Conservation (phyloP, 1,284 basidiomycete species). For the Pascua sp. region DNA sequence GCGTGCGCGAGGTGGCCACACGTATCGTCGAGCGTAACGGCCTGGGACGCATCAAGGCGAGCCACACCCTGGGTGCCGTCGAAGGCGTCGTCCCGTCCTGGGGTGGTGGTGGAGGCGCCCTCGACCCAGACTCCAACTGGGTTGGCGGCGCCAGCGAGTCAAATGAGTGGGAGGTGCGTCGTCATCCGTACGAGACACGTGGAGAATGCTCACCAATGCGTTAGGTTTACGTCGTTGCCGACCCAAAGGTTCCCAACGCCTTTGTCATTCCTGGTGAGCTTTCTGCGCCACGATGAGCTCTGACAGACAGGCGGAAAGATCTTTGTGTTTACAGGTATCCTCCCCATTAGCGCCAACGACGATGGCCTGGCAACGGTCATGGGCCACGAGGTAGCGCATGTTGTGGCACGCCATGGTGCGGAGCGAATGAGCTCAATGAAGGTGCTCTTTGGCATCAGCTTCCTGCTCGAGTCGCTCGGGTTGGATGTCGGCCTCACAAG, state of each 20-base stretch:
- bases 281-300: neutral
- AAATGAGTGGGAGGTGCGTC: slow-evolving; percentile 46
- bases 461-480: slow-evolving; percentile 59
- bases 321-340: slow-evolving; percentile 84
- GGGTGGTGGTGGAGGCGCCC: slow-evolving; percentile 23
- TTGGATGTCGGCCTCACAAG: slow-evolving; percentile 58
- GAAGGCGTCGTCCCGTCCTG: slow-evolving; percentile 33
- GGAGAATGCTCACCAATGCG: slow-evolving; percentile 12
- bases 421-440: slow-evolving; percentile 55
- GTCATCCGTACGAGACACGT: neutral
- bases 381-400: slow-evolving; percentile 86
- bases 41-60: slow-evolving; percentile 60
- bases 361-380: slow-evolving; percentile 81
- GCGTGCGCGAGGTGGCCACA: slow-evolving; percentile 66
- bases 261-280: slow-evolving; percentile 66
- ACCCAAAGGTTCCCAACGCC: slow-evolving; percentile 71
- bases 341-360: slow-evolving; percentile 74
- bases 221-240: slow-evolving; percentile 74
- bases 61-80: slow-evolving; percentile 36
- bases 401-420: slow-evolving; percentile 37
- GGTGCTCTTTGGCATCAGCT: slow-evolving; percentile 55
- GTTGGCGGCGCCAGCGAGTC: neutral
- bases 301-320: slow-evolving; percentile 61
- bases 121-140: neutral
- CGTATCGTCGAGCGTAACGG: slow-evolving; percentile 70